phyloP scores from a whole-genome alignment of 2,329 filamentous ascomycete genomes.

The Nothopassalora personata region DNA sequence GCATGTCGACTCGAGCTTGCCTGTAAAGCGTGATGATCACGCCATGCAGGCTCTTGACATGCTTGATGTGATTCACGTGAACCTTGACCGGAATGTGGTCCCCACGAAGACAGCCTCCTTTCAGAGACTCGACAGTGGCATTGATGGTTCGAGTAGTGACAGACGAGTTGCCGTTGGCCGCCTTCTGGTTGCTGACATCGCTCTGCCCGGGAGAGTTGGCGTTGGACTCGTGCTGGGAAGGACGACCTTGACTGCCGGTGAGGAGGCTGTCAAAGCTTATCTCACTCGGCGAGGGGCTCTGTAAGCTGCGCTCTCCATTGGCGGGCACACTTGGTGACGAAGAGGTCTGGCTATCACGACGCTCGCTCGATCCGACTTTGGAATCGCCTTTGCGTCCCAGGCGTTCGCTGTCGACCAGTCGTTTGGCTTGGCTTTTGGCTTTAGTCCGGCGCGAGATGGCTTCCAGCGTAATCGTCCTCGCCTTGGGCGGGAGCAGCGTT shows the following conservation, averaged over 20 bases:
- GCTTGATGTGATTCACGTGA: conserved; percentile 79
- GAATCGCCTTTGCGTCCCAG: conserved; percentile 23
- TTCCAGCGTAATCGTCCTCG: conserved; percentile 79
- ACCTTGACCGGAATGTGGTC: conserved; percentile 77
- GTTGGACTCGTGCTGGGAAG: conserved; percentile 40
- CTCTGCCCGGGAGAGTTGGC: conserved; percentile 38
- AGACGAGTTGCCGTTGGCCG: conserved; percentile 33
- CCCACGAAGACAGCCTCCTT: conserved; percentile 78
- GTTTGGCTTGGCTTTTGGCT: conserved; percentile 51
- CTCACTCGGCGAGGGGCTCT: conserved; percentile 44
- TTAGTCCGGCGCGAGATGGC: conserved; percentile 67
- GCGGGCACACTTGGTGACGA: conserved; percentile 23
- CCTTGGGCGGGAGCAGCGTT: conserved; percentile 64
- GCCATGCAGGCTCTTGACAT: conserved; percentile 83
- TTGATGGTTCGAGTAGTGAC: conserved; percentile 70
- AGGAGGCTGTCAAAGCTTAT: conserved; percentile 37
- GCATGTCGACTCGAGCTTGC: conserved; percentile 82
- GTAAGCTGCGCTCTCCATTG: conserved; percentile 32
- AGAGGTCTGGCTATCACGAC: conserved; percentile 23
- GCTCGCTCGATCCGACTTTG: conserved; percentile 21
- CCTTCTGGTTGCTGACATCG: conserved; percentile 46
- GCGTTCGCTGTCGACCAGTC: conserved; percentile 26
- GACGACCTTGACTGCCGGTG: conserved; percentile 15
- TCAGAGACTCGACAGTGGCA: conserved; percentile 74
- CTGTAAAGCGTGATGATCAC: conserved; percentile 90